Base-by-base conservation (phyloP, 2,329 filamentous ascomycete genomes). In the Xylariaceae sp. region DNA sequence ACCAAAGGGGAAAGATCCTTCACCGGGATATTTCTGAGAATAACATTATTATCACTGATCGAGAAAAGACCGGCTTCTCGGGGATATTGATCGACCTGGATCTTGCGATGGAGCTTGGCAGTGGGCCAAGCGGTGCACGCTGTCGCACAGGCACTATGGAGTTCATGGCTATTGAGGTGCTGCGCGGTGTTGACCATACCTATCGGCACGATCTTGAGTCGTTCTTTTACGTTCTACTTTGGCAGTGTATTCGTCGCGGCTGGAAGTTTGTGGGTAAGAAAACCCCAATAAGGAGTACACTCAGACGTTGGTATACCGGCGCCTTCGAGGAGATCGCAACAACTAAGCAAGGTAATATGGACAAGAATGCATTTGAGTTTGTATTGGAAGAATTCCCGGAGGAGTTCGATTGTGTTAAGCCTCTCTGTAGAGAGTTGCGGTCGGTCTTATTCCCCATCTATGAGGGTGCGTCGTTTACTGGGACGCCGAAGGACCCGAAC, bases 171-270 rank as follows among this genome's bases (percentile, higher is more conserved):
- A 68, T 67, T 58, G 67, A 63, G 10, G 63, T 65, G 51, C 60
- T 69, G 4, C 61, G 62, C 49, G 56, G 57, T 10, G 54, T 64
- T 54, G 30, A 8, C 1, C 65, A 67, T 60, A 68, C 63, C 17
- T 68, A 69, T 59, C 65, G 67, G 0, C 66, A 68, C 51, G 67
- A 67, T 47, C 60, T 69, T 9, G 67, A 67, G 57, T 69, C 66
- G 1, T 69, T 66, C 37, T 56, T 69, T 52, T 68, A 67, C 50
- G 66, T 67, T 50, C 65, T 66, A 44, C 60, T 69, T 0, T 68
- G 66, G 67, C 9, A 11, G 7, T 30, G 48, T 10, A 48, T 48
- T 48, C 15, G 45, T 15, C n/a, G 18, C 9, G 45, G 45, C n/a
- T 48, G 45, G 45, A 18, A 48, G n/a, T 10, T 48, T 48, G 45